A percentile compares a stretch with the other conserved stretches of the same genome.
Evolutionary conservation across 2,329 filamentous ascomycete genomes (phyloP).

Genomic region (Fusarium buharicum): DNA sequence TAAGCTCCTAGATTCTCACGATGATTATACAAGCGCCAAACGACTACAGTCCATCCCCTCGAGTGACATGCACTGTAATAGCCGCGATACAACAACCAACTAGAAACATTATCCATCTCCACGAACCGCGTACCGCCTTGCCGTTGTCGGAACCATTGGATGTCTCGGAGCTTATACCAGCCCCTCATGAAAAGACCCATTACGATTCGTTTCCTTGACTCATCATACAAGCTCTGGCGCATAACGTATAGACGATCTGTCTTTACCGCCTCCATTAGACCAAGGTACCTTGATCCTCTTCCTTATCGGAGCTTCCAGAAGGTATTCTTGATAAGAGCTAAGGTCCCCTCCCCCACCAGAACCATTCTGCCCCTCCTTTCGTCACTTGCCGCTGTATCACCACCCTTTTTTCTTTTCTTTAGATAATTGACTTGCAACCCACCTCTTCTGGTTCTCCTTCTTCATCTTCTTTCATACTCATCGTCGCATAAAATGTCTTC

Average conservation of each 20-base stretch:
- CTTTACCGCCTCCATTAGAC: background rate
- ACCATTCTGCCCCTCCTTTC: background rate
- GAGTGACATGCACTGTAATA: constrained; percentile 13
- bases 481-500: constrained; percentile 38
- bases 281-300: background rate
- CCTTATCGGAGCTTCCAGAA: constrained; percentile 34
- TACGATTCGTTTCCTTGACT: constrained; percentile 9
- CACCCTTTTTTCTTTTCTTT: constrained; percentile 11
- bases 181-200: constrained; percentile 10
- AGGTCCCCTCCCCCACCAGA: constrained; percentile 6
- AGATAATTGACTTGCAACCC: constrained; percentile 8
- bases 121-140: constrained; percentile 26
- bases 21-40: constrained; percentile 13
- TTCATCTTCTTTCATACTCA: background rate
- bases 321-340: constrained; percentile 26
- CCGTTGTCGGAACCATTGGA: constrained; percentile 37
- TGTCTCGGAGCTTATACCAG: too few relatives aligned
- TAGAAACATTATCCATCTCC: constrained; percentile 17
- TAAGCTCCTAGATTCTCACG: constrained; percentile 33
- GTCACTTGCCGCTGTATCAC: constrained; percentile 7
- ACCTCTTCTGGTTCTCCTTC: background rate
- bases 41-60: constrained; percentile 19
- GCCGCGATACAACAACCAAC: constrained; percentile 20
- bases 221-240: constrained; percentile 1
- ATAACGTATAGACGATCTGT: constrained; percentile 27